phyloP scores from a whole-genome alignment of 2,329 filamentous ascomycete species.

The Paraconiothyrium brasiliense region DNA sequence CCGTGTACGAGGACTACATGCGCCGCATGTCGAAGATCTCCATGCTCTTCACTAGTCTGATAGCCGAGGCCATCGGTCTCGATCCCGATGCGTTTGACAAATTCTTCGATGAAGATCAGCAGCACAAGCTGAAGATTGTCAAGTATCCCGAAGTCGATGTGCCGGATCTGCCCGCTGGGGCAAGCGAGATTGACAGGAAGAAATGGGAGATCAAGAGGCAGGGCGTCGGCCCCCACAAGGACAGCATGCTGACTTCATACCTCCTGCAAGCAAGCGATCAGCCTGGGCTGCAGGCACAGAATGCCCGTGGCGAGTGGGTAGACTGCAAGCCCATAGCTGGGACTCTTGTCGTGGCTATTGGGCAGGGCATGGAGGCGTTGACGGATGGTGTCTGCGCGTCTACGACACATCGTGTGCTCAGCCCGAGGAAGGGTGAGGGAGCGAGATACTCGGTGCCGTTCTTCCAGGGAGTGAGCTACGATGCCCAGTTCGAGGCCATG shows the following conservation, averaged over 20 bases:
- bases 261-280: constrained; percentile 82
- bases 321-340: constrained; percentile 79
- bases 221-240: constrained; percentile 81
- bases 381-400: constrained; percentile 82
- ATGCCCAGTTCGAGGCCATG: constrained; percentile 81
- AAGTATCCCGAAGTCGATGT: constrained; percentile 76
- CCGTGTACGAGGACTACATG: constrained; percentile 79
- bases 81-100: constrained; percentile 74
- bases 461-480: constrained; percentile 85
- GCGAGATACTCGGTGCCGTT: constrained; percentile 84
- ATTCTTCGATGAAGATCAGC: constrained; percentile 76
- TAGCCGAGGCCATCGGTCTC: constrained; percentile 84
- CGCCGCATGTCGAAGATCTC: constrained; percentile 76
- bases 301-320: constrained; percentile 80
- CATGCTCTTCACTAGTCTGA: constrained; percentile 77
- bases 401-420: constrained; percentile 86
- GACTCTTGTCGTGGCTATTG: constrained; percentile 87
- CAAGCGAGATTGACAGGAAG: constrained; percentile 46
- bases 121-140: constrained; percentile 91
- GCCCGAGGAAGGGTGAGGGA: constrained; percentile 73
- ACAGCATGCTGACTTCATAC: constrained; percentile 84
- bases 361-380: constrained; percentile 85
- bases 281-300: constrained; percentile 82
- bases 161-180: constrained; percentile 36
- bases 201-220: constrained; percentile 65